Conservation (phyloP, 2,329 filamentous ascomycete species). For the Rhynchosporium secalis region DNA sequence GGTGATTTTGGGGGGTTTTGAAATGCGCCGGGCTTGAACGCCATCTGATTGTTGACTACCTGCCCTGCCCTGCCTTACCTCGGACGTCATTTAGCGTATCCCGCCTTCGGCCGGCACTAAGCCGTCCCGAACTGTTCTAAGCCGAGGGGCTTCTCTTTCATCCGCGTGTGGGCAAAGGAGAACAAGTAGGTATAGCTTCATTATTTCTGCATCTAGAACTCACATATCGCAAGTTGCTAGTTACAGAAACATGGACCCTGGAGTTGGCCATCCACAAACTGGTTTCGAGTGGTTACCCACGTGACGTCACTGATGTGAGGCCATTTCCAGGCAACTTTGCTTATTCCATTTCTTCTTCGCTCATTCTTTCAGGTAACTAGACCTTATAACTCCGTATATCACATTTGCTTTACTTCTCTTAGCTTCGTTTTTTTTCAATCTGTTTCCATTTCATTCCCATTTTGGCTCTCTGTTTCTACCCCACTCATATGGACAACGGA, state of each 20-base stretch:
- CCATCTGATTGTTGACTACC: conserved; percentile 1
- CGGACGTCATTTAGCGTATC: conserved; percentile 21
- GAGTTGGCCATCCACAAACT: too few species aligned
- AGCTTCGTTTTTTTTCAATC: background rate
- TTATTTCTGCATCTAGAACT: background rate
- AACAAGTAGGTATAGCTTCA: conserved; percentile 1
- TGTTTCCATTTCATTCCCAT: background rate
- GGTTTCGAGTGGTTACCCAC: background rate
- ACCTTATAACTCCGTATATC: background rate
- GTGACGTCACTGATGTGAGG: background rate
- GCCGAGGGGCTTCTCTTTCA: conserved; percentile 5
- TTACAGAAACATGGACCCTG: too few species aligned
- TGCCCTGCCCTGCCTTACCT: too few species aligned
- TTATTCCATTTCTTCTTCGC: background rate
- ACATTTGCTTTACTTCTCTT: background rate
- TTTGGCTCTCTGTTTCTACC: background rate
- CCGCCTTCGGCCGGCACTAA: conserved; percentile 6
- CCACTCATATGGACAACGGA: conserved; percentile 21
- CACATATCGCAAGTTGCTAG: too few species aligned
- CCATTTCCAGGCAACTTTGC: background rate
- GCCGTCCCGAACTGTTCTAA: background rate
- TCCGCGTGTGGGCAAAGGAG: background rate
- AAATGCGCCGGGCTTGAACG: conserved; percentile 13
- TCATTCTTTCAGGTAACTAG: background rate
- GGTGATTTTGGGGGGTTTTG: conserved; percentile 1